phyloP scores from a whole-genome alignment of 371 early-diverging fungal genomes.

The Circinella umbellata region DNA sequence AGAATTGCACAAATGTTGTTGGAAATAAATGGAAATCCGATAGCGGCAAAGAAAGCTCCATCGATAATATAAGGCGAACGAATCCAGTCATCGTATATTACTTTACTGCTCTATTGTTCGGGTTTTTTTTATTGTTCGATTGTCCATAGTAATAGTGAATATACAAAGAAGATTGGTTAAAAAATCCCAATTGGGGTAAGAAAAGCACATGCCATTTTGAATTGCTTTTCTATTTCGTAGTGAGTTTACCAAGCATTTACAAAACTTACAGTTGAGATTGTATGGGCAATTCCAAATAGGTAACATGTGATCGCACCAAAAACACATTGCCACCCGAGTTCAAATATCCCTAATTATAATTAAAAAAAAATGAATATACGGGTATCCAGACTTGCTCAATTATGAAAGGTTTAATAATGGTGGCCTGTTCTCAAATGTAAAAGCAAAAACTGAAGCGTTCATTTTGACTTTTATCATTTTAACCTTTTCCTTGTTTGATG shows the following conservation, averaged over 20 bases:
- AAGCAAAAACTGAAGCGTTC: too few species aligned
- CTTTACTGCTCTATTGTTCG: constrained; percentile 33
- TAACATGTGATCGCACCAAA: too few species aligned
- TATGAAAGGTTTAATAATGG: too few species aligned
- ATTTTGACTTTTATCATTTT: too few species aligned
- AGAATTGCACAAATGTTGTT: constrained; percentile 35
- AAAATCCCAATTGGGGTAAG: neutral
- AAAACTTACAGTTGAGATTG: constrained; percentile 37
- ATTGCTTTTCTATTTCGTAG: neutral
- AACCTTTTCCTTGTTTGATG: too few species aligned
- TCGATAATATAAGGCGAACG: constrained; percentile 27
- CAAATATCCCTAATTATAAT: too few species aligned
- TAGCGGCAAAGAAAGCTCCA: constrained; percentile 23
- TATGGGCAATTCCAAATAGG: too few species aligned
- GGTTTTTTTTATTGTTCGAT: neutral
- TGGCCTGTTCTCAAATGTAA: too few species aligned
- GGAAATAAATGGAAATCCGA: constrained; percentile 33
- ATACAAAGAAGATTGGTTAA: neutral
- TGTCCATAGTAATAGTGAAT: neutral
- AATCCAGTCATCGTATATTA: constrained; percentile 32
- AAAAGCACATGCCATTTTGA: neutral
- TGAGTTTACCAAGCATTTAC: neutral
- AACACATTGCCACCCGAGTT: too few species aligned
- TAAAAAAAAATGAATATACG: too few species aligned
- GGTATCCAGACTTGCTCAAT: too few species aligned